Conservation (phyloP, 345 rosid genomes). For the Eucalyptus pauciflora region DNA sequence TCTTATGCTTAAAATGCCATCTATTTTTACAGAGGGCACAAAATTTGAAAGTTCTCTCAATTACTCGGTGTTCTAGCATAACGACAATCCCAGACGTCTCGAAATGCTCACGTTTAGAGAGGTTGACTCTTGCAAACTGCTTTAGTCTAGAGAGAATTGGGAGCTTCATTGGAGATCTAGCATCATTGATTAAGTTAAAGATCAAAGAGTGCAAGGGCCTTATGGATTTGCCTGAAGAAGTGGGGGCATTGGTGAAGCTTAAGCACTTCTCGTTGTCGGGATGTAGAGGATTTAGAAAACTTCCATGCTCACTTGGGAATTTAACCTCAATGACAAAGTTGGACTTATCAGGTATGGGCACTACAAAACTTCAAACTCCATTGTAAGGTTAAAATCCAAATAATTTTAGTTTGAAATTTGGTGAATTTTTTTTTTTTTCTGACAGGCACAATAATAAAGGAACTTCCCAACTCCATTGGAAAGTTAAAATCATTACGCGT, state of each 20-base stretch:
- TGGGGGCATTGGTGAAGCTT: neutral
- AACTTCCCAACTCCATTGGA: no score
- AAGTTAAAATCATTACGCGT: no score
- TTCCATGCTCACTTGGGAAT: neutral
- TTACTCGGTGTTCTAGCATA: neutral
- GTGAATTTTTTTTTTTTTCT: no score
- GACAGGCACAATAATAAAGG: no score
- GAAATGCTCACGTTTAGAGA: neutral
- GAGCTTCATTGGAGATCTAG: neutral
- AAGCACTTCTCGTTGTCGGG: neutral
- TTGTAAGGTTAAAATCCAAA: no score
- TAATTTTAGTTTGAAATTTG: no score
- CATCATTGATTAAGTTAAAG: rapidly evolving
- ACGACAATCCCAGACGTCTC: neutral
- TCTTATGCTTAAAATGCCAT: neutral
- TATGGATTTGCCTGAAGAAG: neutral
- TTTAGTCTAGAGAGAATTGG: neutral
- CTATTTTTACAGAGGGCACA: neutral
- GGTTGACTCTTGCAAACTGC: neutral
- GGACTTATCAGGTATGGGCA: neutral
- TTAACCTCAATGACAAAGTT: neutral
- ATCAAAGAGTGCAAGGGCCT: neutral
- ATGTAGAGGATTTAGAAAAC: neutral
- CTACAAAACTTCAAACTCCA: neutral
- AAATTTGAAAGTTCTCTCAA: neutral